These are phyloP conservation scores for Larix kaempferi DNA, from an alignment of 75 land plant genomes.

Conservation along the genomic window DNA sequence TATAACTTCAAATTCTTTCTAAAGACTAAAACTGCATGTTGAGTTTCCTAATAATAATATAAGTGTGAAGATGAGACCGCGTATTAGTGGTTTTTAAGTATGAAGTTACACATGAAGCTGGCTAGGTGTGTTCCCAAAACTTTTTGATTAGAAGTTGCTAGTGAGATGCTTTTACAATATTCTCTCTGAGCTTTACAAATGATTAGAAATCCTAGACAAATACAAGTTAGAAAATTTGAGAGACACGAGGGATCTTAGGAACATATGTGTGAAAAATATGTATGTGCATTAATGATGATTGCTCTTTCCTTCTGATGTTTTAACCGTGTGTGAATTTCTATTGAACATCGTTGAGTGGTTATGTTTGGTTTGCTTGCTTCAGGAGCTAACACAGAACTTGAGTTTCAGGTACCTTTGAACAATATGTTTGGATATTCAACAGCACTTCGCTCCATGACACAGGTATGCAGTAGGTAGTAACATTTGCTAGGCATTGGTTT, in stretches of 20 bases:
- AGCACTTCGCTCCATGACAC: slow-evolving; percentile 97
- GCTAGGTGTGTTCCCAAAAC: not conserved
- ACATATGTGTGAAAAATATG: not conserved
- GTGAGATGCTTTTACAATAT: not conserved
- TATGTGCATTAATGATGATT: slow-evolving; percentile 1
- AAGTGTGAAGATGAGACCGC: too few species aligned
- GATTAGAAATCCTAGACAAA: not conserved
- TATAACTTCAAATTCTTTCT: too few species aligned
- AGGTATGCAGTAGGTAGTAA: slow-evolving; percentile 41
- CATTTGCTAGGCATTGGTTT: not conserved
- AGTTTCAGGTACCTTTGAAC: slow-evolving; percentile 91
- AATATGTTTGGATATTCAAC: slow-evolving; percentile 99
- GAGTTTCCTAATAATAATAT: too few species aligned
- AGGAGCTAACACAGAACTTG: not conserved
- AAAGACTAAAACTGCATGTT: too few species aligned
- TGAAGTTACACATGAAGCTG: not conserved
- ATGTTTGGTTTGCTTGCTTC: not conserved
- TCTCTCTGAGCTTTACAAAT: not conserved
- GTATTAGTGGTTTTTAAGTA: not conserved
- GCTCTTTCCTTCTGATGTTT: not conserved
- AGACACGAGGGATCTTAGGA: not conserved
- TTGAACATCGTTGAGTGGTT: not conserved
- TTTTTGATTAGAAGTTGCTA: not conserved
- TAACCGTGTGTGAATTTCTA: not conserved
- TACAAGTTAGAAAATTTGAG: not conserved